These are phyloP conservation scores for Phyllosticta ampelicida DNA, from an alignment of 2,329 filamentous ascomycete genomes.

Conservation along the genomic window DNA sequence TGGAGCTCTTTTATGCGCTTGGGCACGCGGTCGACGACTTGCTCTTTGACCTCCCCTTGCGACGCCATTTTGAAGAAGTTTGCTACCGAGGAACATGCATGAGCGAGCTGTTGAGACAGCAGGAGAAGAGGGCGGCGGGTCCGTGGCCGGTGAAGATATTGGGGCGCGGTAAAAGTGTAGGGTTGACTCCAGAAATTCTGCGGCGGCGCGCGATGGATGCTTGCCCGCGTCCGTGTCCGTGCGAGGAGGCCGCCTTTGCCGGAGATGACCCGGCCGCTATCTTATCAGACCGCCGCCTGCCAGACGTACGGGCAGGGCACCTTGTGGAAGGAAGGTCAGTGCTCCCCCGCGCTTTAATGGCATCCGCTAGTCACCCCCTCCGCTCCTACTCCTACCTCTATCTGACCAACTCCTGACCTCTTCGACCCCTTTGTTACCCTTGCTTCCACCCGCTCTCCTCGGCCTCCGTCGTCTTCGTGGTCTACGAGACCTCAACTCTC, in stretches of 20 bases:
- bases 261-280: conserved; percentile 1
- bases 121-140: background rate
- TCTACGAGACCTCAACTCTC: background rate
- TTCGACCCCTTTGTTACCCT: background rate
- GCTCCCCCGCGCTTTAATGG: conserved; percentile 4
- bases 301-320: no score
- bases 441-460: background rate
- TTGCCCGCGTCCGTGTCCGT: no score
- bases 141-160: background rate
- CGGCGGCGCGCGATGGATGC: background rate
- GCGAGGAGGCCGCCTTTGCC: conserved; percentile 1
- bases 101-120: background rate
- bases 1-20: conserved; percentile 90
- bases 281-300: conserved; percentile 6
- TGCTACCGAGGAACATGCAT: conserved; percentile 9
- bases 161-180: background rate
- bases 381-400: background rate
- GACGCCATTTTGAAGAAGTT: conserved; percentile 4
- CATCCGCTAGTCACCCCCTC: background rate
- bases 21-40: conserved; percentile 78
- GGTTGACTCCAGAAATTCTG: conserved; percentile 2
- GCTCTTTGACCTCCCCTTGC: conserved; percentile 53
- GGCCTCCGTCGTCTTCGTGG: background rate
- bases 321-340: background rate
- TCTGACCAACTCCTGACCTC: background rate